Evolutionary conservation across 805 yeast genomes (phyloP), one percentile per base, ranked within the genome.

Genomic region (Metschnikowia henanensis): DNA sequence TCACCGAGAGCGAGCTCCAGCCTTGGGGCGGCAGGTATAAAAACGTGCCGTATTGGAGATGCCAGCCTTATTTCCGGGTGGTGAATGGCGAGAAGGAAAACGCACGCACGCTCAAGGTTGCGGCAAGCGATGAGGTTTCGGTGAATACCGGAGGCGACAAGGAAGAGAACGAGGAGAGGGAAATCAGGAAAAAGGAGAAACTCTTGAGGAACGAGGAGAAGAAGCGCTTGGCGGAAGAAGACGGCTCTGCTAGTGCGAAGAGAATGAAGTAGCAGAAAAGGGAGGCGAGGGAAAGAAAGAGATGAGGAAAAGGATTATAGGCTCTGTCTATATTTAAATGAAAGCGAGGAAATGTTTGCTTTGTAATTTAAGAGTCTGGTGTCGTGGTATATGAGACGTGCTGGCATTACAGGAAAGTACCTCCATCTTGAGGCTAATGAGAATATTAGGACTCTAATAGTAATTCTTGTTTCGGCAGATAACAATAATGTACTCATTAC

Each of bases 21-120:
- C 58, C 65, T 19, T 85, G 95, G 91, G 96, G 95, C 37, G 96
- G 95, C 0, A 56, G 73, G 12, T 92, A 94, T 62, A 81, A 81
- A 61, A 77, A 75, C 4, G 80, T 92, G 13, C 98, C 99, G 1
- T 90, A 85, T 62, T 92, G 98, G 98, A 77, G 98, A 57, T 83
- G 96, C 52, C 99, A 92, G 66, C 99, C 99, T 2, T 86, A 87
- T 61, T 92, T 92, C 73, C 76, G 99, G 55, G 82, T 84, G 2
- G 96, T 92, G 1, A 79, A 88, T 60, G 98, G 98, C 18, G 81
- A 68, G 43, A 70, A 68, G 49, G 72, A 68, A 39, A 70, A 68
- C 46, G 60, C 68, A 1, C 54, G 73, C 26, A 55, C 56, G 13
- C 58, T 70, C 39, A 64, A 66, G 41, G 64, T 71, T 28, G 75